phyloP scores from a whole-genome alignment of 768 basidiomycete species.

The Boletus subcaerulescens region DNA sequence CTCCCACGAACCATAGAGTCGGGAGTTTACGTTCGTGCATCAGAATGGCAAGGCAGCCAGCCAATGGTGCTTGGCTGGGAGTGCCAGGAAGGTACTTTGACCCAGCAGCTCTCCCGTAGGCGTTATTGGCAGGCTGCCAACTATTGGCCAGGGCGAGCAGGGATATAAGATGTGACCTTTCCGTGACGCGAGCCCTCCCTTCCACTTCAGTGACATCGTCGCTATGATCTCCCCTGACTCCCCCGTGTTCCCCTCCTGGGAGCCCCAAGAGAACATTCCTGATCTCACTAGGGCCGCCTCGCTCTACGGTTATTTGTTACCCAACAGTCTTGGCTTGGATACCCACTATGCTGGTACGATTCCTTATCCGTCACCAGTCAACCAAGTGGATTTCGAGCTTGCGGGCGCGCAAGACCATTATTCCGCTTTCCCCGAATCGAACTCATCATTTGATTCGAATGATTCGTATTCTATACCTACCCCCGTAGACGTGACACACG shows the following conservation, averaged over 20 bases:
- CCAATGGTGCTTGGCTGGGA: slow-evolving; percentile 2
- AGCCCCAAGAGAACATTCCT: too few relatives aligned
- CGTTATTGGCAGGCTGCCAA: slow-evolving; percentile 9
- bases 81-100: background rate
- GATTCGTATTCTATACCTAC: background rate
- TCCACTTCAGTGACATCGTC: background rate
- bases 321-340: background rate
- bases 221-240: background rate
- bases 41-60: background rate
- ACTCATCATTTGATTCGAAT: background rate
- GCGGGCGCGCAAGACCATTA: background rate
- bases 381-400: background rate
- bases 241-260: accelerated
- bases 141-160: background rate
- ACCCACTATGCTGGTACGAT: background rate
- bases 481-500: background rate
- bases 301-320: too few relatives aligned
- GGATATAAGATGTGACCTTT: background rate
- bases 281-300: background rate
- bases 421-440: background rate
- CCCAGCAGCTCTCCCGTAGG: background rate
- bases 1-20: slow-evolving; percentile 9
- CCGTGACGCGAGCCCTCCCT: background rate
- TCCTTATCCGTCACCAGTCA: background rate
- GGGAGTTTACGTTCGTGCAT: background rate